Percentiles rank a stretch among this genome's conserved stretches.
Conservation (phyloP, 106 monocot genomes). For the Acorus gramineus region DNA sequence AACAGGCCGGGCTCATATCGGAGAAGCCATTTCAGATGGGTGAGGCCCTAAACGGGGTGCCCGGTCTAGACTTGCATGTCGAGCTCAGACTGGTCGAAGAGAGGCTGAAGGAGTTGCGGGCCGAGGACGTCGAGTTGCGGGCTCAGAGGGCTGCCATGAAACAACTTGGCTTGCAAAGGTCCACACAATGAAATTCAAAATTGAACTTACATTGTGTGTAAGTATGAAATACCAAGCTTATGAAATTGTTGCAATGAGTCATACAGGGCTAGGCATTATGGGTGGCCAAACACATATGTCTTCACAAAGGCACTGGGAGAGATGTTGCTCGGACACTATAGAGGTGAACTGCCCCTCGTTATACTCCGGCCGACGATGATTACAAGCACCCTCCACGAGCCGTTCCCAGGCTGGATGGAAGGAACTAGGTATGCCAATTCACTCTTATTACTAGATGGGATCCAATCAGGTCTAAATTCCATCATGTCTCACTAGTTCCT, state of each 20-base stretch:
- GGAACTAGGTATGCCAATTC: background rate
- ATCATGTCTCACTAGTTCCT: too few species aligned
- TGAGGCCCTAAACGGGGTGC: conserved; percentile 1
- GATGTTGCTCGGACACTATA: conserved; percentile 8
- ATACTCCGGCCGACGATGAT: conserved; percentile 13
- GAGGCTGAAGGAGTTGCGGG: background rate
- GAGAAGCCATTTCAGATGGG: conserved; percentile 4
- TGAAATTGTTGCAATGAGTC: too few species aligned
- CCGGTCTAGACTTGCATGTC: background rate
- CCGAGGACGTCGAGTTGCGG: background rate
- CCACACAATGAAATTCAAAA: too few species aligned
- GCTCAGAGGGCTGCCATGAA: conserved; percentile 8
- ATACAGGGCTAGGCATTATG: conserved; percentile 3
- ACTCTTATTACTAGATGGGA: too few species aligned
- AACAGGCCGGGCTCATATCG: conserved; percentile 5
- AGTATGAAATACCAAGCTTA: too few species aligned
- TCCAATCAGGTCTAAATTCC: too few species aligned
- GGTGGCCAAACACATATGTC: conserved; percentile 14
- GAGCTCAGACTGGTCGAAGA: background rate
- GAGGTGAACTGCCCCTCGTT: background rate
- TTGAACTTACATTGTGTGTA: too few species aligned
- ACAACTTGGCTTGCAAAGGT: conserved; percentile 7
- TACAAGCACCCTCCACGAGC: conserved; percentile 3
- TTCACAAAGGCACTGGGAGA: conserved; percentile 12
- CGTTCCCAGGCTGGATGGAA: conserved; percentile 13